Evolutionary conservation across 768 basidiomycete species (phyloP).

Genomic region (Kwoniella sp.): DNA sequence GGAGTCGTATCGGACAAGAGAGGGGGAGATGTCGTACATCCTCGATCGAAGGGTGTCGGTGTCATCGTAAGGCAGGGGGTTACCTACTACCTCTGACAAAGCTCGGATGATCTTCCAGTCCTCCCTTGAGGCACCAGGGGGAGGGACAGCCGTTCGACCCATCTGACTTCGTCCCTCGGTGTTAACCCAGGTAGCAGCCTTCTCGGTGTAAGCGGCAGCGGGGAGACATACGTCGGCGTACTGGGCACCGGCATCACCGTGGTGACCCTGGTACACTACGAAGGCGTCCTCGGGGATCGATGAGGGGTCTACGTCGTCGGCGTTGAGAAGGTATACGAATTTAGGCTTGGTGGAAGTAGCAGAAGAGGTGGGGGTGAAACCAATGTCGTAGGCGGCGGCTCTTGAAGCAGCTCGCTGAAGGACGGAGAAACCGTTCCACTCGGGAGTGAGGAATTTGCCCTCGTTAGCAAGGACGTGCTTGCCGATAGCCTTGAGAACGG

Average conservation of each 20-base stretch:
- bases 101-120: constrained; percentile 98
- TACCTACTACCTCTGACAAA: constrained; percentile 80
- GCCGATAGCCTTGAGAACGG: constrained; percentile 72
- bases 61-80: constrained; percentile 85
- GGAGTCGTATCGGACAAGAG: constrained; percentile 79
- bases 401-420: constrained; percentile 92
- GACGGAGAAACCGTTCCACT: constrained; percentile 94
- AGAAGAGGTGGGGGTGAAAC: constrained; percentile 81
- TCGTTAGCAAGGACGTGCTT: constrained; percentile 80
- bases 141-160: constrained; percentile 84
- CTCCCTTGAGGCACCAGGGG: constrained; percentile 92
- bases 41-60: constrained; percentile 79
- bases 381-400: constrained; percentile 90
- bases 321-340: constrained; percentile 94
- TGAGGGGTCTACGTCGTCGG: constrained; percentile 86
- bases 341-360: constrained; percentile 78
- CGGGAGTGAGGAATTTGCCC: constrained; percentile 71
- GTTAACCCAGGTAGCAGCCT: constrained; percentile 89
- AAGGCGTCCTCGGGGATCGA: constrained; percentile 89
- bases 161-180: constrained; percentile 92
- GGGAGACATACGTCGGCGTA: constrained; percentile 97
- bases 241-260: constrained; percentile 94
- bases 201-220: constrained; percentile 91
- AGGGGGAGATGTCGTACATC: constrained; percentile 94
- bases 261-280: constrained; percentile 98